These are phyloP conservation scores for Botrytis medusae DNA, from an alignment of 2,329 filamentous ascomycete species.

Conservation along the genomic window DNA sequence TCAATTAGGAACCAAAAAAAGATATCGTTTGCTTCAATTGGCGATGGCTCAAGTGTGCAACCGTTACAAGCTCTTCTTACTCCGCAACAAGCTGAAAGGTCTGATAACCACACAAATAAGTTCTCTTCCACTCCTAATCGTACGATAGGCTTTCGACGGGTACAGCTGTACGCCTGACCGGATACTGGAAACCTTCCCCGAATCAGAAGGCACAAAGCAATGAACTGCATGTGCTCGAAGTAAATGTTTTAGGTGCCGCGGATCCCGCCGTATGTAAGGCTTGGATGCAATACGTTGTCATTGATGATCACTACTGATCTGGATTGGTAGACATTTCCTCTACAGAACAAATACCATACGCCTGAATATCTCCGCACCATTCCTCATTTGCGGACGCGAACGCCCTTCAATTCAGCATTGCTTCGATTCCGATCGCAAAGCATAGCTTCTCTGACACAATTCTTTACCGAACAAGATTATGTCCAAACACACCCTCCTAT, in stretches of 20 bases:
- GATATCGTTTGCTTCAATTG: conserved; percentile 78
- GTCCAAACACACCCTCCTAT: conserved; percentile 89
- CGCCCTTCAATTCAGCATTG: conserved; percentile 76
- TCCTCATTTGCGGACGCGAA: conserved; percentile 81
- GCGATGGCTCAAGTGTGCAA: conserved; percentile 80
- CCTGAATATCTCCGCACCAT: conserved; percentile 84
- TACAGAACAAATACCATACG: conserved; percentile 95
- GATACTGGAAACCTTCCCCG: conserved; percentile 72
- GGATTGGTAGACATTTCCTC: conserved; percentile 70
- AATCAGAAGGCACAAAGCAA: conserved; percentile 67
- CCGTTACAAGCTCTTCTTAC: conserved; percentile 60
- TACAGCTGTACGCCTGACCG: conserved; percentile 73
- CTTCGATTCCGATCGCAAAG: conserved; percentile 80
- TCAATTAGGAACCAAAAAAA: conserved; percentile 85
- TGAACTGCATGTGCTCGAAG: conserved; percentile 73
- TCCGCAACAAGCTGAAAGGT: conserved; percentile 34
- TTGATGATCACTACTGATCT: conserved; percentile 26
- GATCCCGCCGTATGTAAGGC: conserved; percentile 68
- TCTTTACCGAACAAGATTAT: conserved; percentile 71
- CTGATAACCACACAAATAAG: conserved; percentile 20
- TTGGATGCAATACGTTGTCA: conserved; percentile 2
- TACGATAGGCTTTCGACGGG: conserved; percentile 72
- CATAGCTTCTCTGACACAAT: conserved; percentile 69
- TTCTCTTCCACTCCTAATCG: conserved; percentile 15
- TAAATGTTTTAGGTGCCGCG: conserved; percentile 72